Base-by-base conservation (phyloP, 139 green algal species). In the Ostreobium quekettii region DNA sequence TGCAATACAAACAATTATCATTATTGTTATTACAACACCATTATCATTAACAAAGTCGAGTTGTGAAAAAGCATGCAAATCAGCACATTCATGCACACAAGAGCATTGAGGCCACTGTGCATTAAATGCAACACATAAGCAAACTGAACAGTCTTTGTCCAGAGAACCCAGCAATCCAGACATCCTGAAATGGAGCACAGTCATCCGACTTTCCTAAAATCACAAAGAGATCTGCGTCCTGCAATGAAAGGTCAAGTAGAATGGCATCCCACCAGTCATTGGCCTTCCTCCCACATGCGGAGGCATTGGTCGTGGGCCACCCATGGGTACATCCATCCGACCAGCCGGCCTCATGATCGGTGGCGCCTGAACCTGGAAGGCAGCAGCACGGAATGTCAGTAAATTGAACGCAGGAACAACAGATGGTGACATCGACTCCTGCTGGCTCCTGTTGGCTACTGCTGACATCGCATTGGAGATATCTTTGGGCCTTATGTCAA, bases 311-410 rank as follows among this genome's bases (percentile, higher is more conserved):
- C 71, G 74, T 36, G 70, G 72, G 32, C 66, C 57, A 32, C 56
- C 59, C 28, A 71, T 47, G 67, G 39, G 64, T 59, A 31, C 42
- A 60, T 62, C 67, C 57, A 74, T 66, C 29, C 24, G 33, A 26
- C 57, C 33, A 24, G 81, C 77, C 24, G 84, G 79, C 29, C 78
- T 74, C 74, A 89, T 87, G 66, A 86, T 63, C 1, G 86, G 84
- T 4, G 82, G 47, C 4, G 64, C 85, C 5, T 53, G 42, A 53
- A 53, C 42, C 42, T 53, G 42, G 11, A 26, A 26, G 48, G 35
- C 29, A 85, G 49, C 64, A 74, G 28, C 42, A 32, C 64, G 33
- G 36, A 75, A 75, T 66, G 64, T 29, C 29, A 62, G 30, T 26
- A 74, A 64, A 49, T 31, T 73, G 29, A 32, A 29, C 29, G 22